Base-by-base conservation (phyloP, 352 stramenopile genomes). In the Phytophthora pseudosyringae region DNA sequence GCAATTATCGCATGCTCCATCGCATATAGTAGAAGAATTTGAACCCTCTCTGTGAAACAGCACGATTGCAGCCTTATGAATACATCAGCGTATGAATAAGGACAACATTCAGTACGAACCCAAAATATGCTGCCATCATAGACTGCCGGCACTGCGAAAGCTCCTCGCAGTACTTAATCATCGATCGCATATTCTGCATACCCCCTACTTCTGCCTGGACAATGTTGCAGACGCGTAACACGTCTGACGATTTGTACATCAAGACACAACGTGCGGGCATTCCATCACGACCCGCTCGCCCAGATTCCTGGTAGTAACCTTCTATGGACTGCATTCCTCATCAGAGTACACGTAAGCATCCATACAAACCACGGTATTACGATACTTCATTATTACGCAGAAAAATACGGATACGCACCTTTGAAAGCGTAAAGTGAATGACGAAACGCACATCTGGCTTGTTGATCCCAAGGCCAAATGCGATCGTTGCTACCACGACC, bases 251-350 rank as follows among this genome's bases (percentile, higher is more conserved):
- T 10, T 75, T 76, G 56, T 97, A 98, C 69, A 97, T 87, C 26
- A 98, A 59, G 8, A 97, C 73, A 64, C 94, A 98, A n/a, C 89
- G 77, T 6, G 87, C 77, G 11, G 89, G 65, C 1, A 94, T 68
- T 7, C 97, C 97, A 76, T 99, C 97, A 31, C 97, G 83, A 38
- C 98, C 98, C 39, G 94, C 98, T 45, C 98, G 80, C 6, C 98
- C 98, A 12, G 88, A 96, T 78, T 99, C 97, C 77, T 99, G 97
- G 65, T 98, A 99, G 66, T 99, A 99, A 1, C 90, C 96, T 79
- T 99, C 97, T 36, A 99, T 73, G 8, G 88, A 97, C 79, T 89
- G 16, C 3, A 62, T 45, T 21, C 94, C 59, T 46, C 21, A 31
- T 25, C 9, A 21, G 21, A 47, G 45, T 25, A 39, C n/a, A 59